Evolutionary conservation across 257 asterid species (phyloP), one percentile per base, ranked within the genome.

Genomic region (Solanum commersonii): DNA sequence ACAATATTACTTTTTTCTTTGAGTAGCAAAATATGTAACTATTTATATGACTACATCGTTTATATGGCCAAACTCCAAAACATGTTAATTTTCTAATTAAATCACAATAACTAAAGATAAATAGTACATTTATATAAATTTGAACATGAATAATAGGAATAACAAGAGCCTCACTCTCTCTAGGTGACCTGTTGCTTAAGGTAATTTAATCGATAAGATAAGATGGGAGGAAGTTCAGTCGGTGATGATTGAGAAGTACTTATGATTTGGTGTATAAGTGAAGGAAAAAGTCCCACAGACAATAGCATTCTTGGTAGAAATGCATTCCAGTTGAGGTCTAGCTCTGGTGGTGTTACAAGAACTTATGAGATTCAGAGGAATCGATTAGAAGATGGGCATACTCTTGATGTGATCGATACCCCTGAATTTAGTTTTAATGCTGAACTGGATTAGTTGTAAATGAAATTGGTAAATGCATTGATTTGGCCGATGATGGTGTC

Each of bases 201-300:
- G 16, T 73, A 46, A 73, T 35, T 35, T 74, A 18, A 74, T 35
- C 10, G 20, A 35, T 35, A 35, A 35, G 82, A 10, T 35, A 35
- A 74, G 29, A 95, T 96, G 99, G 98, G 98, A 25, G 99, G 98
- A 65, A 93, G 96, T 89, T 88, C 87, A 44, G 44, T 89, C 65
- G 92, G 91, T 87, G 98, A 94, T 84, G 98, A 95, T 87, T 95
- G 99, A 98, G 98, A 96, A 10, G 78, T 94, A 40, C 96, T 95
- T 87, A 89, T 96, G 87, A 93, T 94, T 68, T 98, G 99, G 25
- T 87, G 94, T 38, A 93, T 96, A 0, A 98, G 99, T 52, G 92
- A 94, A 88, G 98, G 98, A 0, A 96, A 93, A 88, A 96, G 99
- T 87, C 98, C 99, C 15, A 95, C 98, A 0, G 98, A 98, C 49